A percentile compares a stretch with the other conserved stretches of the same genome.
phyloP scores from a whole-genome alignment of 2,329 filamentous ascomycete species.

The Davidsoniella eucalypti region DNA sequence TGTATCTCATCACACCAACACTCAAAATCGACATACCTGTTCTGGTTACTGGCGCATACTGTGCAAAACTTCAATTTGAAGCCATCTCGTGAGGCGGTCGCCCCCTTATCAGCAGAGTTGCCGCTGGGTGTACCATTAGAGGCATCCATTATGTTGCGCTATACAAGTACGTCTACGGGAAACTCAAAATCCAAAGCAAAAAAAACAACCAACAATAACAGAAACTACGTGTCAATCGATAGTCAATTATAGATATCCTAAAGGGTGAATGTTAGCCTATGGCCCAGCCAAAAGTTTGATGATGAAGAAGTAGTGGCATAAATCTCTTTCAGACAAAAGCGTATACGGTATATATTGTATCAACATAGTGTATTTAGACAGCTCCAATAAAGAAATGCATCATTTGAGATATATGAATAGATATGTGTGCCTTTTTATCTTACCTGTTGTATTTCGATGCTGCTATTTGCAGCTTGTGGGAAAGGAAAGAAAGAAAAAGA shows the following conservation, averaged over 20 bases:
- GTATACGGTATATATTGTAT: constrained; percentile 41
- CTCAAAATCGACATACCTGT: constrained; percentile 45
- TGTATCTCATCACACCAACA: too few relatives aligned
- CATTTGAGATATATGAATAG: not conserved
- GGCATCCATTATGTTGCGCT: not conserved
- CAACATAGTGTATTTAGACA: constrained; percentile 51
- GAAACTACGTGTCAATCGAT: too few relatives aligned
- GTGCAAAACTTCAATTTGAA: constrained; percentile 95
- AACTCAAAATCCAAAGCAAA: constrained; percentile 8
- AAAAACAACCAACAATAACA: too few relatives aligned
- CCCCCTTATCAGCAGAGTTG: constrained; percentile 24
- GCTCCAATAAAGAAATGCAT: constrained; percentile 49
- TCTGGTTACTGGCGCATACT: constrained; percentile 97
- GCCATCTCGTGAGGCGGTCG: constrained; percentile 23
- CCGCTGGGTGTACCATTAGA: not conserved
- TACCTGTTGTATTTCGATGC: not conserved
- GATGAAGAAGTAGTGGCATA: not conserved
- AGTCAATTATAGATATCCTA: too few relatives aligned
- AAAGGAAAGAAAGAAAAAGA: not conserved
- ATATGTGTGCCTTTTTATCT: constrained; percentile 1
- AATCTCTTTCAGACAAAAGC: constrained; percentile 25
- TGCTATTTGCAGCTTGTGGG: not conserved
- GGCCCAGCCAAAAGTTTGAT: too few relatives aligned
- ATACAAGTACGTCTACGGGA: constrained; percentile 1
- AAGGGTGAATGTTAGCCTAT: too few relatives aligned